Base-by-base conservation (phyloP, 2,329 filamentous ascomycete genomes). In the Colletotrichum sp. region DNA sequence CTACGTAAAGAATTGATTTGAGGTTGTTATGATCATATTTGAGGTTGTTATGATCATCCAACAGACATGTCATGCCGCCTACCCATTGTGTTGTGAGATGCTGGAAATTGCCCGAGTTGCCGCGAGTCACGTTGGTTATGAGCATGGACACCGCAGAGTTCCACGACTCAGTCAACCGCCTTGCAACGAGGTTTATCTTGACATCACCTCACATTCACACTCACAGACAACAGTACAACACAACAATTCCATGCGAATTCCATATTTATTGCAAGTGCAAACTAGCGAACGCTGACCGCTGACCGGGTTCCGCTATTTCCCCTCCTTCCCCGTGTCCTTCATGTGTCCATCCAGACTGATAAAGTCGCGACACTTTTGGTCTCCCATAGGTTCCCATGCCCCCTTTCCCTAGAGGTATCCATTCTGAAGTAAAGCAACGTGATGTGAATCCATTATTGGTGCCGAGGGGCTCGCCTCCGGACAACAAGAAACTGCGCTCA, bases 1-100 rank as follows among this genome's bases (percentile, higher is more conserved):
- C 18, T 21, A 48, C 43, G 0, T 48, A 48, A n/a, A 26, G 71
- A 72, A 28, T 55, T 67, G 65, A 67, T 28, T 67, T 59, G 65
- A 24, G 48, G 65, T 28, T 59, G 65, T 59, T 59, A 16, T 59
- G 26, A 59, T 59, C 26, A 30, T 18, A 67, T 28, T 67, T 59
- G 65, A 24, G 48, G 65, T 28, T 59, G 65, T 59, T 59, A 16
- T 59, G 26, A 59, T 59, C 26, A 30, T 18, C 0, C 24, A 59
- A 24, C 15, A 39, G n/a, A 57, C 2, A 13, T 21, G 52, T 52
- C 5, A 10, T 24, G 5, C 24, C 24, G 24, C 24, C 24, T 48
- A 6, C n/a, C 3, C n/a, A 7, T 52, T 52, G 43, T 52, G 43
- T 2, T 21, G n/a, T 52, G 43, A 21, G n/a, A 52, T 24, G 43